Evolutionary conservation across 1,139 yeast species (phyloP).

Genomic region (Diutina mesorugosa): DNA sequence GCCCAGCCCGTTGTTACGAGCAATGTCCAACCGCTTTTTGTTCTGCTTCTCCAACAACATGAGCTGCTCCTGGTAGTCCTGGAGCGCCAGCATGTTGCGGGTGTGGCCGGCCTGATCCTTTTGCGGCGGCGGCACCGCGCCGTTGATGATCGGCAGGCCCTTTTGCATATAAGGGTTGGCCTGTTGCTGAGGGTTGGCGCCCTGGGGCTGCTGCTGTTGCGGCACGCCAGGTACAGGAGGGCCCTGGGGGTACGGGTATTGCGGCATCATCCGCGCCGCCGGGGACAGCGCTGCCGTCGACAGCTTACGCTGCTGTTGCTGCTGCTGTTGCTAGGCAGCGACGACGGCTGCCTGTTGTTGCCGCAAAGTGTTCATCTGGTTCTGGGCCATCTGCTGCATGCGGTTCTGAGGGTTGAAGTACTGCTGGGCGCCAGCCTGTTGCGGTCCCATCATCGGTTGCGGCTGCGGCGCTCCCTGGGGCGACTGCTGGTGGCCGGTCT

Average conservation of each 20-base stretch:
- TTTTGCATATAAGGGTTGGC: constrained; percentile 14
- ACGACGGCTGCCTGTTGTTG: constrained; percentile 12
- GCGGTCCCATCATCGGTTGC: constrained; percentile 8
- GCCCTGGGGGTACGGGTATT: constrained; percentile 5
- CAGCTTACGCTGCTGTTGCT: constrained; percentile 3
- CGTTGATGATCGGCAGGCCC: neutral
- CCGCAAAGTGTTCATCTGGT: constrained; percentile 37
- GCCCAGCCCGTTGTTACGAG: constrained; percentile 21
- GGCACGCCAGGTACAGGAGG: constrained; percentile 1
- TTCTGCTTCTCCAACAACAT: constrained; percentile 63
- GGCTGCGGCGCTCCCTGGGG: constrained; percentile 10
- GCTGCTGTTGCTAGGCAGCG: constrained; percentile 6
- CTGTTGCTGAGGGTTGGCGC: constrained; percentile 6
- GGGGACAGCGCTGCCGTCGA: neutral
- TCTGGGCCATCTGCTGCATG: constrained; percentile 4
- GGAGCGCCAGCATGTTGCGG: constrained; percentile 23
- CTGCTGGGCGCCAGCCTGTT: neutral
- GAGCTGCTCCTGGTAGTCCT: constrained; percentile 67
- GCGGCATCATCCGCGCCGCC: constrained; percentile 1
- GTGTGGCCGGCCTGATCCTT: neutral
- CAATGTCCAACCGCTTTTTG: constrained; percentile 45
- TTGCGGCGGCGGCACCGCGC: neutral
- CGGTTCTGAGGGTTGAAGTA: neutral
- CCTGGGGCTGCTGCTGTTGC: constrained; percentile 1
- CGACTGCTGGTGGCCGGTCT: constrained; percentile 7